Evolutionary conservation across 257 asterid genomes (phyloP), one percentile per base, ranked within the genome.

Genomic region (Vinca minor): DNA sequence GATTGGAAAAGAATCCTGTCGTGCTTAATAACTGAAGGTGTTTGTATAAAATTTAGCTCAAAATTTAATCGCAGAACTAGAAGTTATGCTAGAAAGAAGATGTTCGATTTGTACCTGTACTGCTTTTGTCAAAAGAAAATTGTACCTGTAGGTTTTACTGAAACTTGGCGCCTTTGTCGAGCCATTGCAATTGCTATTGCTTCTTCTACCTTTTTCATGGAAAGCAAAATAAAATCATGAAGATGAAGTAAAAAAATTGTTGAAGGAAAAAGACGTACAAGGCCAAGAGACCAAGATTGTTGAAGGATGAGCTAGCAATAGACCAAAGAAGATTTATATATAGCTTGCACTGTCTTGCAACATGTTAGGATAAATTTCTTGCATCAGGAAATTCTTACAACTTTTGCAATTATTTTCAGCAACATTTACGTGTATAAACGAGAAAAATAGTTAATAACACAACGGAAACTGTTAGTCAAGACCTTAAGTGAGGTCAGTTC

Each of bases 141-240:
- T 38, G 8, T 38, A 87, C 92, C 95, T 66, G 75, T 71, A 38
- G 80, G 74, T 81, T 65, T 90, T 45, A 79, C 17, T 32, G 74
- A 63, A 71, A 55, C 62, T 45, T 86, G 84, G 47, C 89, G 85
- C 56, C 97, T 87, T 60, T 77, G 78, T 66, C 73, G 93, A 68
- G 97, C 96, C 90, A 93, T 76, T 72, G 98, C 73, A 70, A 92
- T 69, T 12, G 96, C 95, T 74, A 89, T 48, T 52, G 96, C 91
- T 75, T 84, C 98, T 81, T 89, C 98, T 25, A 89, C 93, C 96
- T 88, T 77, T 59, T 38, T 8, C 63, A 74, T 28, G 41, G 41
- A 56, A 72, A 66, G 52, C 17, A 28, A 41, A 47, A 69, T 5
- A 39, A 25, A 68, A 55, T 39, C 26, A 52, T 42, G 57, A 44